Conservation (phyloP, 1,284 basidiomycete species). For the Ustilago sp. region DNA sequence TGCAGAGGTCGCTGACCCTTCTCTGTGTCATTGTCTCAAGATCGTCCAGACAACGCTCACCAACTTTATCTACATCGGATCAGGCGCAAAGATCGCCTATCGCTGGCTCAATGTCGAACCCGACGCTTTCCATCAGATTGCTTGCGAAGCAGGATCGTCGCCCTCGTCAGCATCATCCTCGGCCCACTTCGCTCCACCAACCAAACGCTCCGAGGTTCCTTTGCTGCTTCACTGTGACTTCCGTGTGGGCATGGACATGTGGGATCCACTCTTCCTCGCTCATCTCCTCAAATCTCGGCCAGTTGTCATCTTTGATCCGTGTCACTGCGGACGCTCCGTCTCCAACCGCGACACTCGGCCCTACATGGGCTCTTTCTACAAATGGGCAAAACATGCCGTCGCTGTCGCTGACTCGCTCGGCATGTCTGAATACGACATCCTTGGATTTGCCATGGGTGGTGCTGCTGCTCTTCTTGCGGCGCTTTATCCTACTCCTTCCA, state of each 20-base stretch:
- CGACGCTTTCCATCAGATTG: slow-evolving; percentile 28
- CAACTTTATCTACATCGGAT: slow-evolving; percentile 42
- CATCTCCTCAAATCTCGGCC: slow-evolving; percentile 49
- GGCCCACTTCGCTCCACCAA: background rate
- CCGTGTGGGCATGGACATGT: slow-evolving; percentile 43
- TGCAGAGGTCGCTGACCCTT: slow-evolving; percentile 32
- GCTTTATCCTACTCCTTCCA: slow-evolving; percentile 28
- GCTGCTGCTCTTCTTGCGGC: slow-evolving; percentile 39
- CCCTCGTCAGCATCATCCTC: slow-evolving; percentile 11
- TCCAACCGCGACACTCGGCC: slow-evolving; percentile 43
- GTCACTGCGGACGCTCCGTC: slow-evolving; percentile 39
- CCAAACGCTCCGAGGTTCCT: slow-evolving; percentile 22
- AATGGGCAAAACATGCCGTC: slow-evolving; percentile 45
- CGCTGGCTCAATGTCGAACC: slow-evolving; percentile 44
- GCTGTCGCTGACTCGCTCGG: slow-evolving; percentile 36
- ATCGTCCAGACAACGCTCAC: slow-evolving; percentile 37
- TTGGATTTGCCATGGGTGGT: slow-evolving; percentile 35
- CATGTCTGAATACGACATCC: slow-evolving; percentile 34
- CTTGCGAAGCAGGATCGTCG: slow-evolving; percentile 7
- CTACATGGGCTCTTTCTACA: slow-evolving; percentile 48
- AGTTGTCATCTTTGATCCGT: slow-evolving; percentile 41
- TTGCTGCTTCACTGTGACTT: slow-evolving; percentile 43
- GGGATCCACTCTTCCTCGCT: slow-evolving; percentile 52
- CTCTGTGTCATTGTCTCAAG: slow-evolving; percentile 42
- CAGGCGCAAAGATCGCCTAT: slow-evolving; percentile 47